Evolutionary conservation across 345 rosid species (phyloP).

Genomic region (Lepidium didymum): DNA sequence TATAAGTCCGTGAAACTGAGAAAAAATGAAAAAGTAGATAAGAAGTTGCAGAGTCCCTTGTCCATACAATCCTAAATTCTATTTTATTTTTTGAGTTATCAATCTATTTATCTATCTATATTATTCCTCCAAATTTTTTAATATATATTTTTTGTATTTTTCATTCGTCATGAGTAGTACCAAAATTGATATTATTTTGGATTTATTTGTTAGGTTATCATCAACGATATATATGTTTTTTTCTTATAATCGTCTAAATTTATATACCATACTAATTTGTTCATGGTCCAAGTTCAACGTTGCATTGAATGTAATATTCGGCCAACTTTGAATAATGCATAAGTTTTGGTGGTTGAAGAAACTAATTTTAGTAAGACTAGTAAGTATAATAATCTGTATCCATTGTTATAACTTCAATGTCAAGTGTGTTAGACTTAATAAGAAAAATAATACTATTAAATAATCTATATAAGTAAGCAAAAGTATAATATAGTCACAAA

Average conservation of each 20-base stretch:
- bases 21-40: background rate
- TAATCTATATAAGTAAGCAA: background rate
- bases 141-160: slow-evolving; percentile 17
- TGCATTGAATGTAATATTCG: slow-evolving; percentile 16
- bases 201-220: slow-evolving; percentile 22
- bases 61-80: slow-evolving; percentile 14
- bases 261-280: slow-evolving; percentile 8
- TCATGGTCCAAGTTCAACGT: slow-evolving; percentile 23
- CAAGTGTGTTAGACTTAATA: background rate
- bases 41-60: slow-evolving; percentile 25
- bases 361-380: background rate
- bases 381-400: background rate
- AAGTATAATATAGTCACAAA: background rate
- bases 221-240: background rate
- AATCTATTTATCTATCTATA: background rate
- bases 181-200: slow-evolving; percentile 20
- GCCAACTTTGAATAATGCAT: slow-evolving; percentile 3
- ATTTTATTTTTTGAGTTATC: background rate
- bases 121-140: background rate
- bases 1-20: slow-evolving; percentile 24
- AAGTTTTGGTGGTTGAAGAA: slow-evolving; percentile 1
- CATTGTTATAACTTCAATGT: background rate
- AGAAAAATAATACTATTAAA: background rate
- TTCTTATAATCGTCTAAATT: slow-evolving; percentile 4
- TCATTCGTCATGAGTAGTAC: slow-evolving; percentile 18